These are phyloP conservation scores for Metarhizium robertsii DNA, from an alignment of 2,329 filamentous ascomycete species.

Conservation along the genomic window DNA sequence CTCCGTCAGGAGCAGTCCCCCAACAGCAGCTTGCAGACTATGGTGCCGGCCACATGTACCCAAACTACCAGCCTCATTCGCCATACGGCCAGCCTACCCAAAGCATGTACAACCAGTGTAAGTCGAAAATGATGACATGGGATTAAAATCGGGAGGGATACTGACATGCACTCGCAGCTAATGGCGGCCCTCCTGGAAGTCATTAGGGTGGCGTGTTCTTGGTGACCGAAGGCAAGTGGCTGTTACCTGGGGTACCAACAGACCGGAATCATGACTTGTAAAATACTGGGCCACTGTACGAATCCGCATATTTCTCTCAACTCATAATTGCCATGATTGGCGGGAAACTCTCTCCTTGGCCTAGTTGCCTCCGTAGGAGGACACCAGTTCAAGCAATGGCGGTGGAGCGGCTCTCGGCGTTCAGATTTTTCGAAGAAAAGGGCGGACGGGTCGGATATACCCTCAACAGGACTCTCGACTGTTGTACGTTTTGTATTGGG, in stretches of 20 bases:
- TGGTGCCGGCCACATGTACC: conserved; percentile 43
- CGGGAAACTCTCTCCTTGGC: background rate
- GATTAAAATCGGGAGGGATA: background rate
- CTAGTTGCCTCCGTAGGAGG: background rate
- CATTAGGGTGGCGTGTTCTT: conserved; percentile 14
- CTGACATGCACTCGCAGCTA: conserved; percentile 18
- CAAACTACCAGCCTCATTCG: conserved; percentile 48
- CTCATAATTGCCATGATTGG: background rate
- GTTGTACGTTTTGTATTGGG: background rate
- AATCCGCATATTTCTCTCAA: background rate
- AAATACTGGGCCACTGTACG: conserved; percentile 3
- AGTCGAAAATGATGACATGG: conserved; percentile 15
- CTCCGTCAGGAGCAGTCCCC: conserved; percentile 41
- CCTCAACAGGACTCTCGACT: background rate
- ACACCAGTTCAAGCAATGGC: background rate
- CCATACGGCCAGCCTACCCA: conserved; percentile 48
- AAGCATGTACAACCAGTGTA: conserved; percentile 53
- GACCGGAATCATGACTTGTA: conserved; percentile 1
- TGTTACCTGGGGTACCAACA: background rate
- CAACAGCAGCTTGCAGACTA: conserved; percentile 49
- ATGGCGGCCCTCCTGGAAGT: conserved; percentile 24
- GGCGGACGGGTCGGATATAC: conserved; percentile 2
- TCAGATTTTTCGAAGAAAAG: background rate
- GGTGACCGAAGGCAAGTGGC: background rate
- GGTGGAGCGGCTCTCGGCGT: background rate